Evolutionary conservation across 352 stramenopile genomes (phyloP).

Genomic region (Globisporangium splendens): DNA sequence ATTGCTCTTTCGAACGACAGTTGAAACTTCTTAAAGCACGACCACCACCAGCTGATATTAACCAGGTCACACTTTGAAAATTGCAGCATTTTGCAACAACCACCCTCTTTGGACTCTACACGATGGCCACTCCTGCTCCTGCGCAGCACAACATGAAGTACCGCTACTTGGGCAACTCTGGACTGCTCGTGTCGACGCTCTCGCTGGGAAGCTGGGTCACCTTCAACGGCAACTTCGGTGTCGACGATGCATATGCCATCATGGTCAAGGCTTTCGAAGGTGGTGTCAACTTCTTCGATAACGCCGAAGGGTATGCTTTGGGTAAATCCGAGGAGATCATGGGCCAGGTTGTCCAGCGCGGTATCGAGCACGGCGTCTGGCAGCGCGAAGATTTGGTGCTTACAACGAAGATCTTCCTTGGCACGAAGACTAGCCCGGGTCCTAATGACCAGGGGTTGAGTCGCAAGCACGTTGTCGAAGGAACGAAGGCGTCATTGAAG

Average conservation of each 20-base stretch:
- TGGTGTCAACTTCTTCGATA: slow-evolving; percentile 64
- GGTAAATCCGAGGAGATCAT: slow-evolving; percentile 32
- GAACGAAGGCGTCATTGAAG: slow-evolving; percentile 32
- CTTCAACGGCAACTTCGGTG: slow-evolving; percentile 13
- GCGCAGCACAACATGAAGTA: no score
- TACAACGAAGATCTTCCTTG: slow-evolving; percentile 56
- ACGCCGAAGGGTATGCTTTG: slow-evolving; percentile 30
- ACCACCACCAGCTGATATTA: no score
- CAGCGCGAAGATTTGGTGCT: slow-evolving; percentile 51
- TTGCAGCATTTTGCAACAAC: no score
- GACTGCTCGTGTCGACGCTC: slow-evolving; percentile 17
- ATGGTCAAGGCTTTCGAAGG: slow-evolving; percentile 24
- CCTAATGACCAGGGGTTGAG: slow-evolving; percentile 27
- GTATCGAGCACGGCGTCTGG: slow-evolving; percentile 20
- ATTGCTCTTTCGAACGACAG: no score
- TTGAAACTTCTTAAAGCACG: no score
- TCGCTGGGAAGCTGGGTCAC: slow-evolving; percentile 31
- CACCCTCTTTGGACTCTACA: no score
- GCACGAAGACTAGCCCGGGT: slow-evolving; percentile 5
- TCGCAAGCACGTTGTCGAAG: slow-evolving; percentile 54
- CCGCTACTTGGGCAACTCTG: no score
- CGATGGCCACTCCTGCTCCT: no score
- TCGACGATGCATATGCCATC: slow-evolving; percentile 26
- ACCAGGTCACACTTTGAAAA: no score
- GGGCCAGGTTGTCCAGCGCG: slow-evolving; percentile 23